These are phyloP conservation scores for Verticillium zaregamsianum DNA, from an alignment of 2,329 filamentous ascomycete species.

Conservation along the genomic window DNA sequence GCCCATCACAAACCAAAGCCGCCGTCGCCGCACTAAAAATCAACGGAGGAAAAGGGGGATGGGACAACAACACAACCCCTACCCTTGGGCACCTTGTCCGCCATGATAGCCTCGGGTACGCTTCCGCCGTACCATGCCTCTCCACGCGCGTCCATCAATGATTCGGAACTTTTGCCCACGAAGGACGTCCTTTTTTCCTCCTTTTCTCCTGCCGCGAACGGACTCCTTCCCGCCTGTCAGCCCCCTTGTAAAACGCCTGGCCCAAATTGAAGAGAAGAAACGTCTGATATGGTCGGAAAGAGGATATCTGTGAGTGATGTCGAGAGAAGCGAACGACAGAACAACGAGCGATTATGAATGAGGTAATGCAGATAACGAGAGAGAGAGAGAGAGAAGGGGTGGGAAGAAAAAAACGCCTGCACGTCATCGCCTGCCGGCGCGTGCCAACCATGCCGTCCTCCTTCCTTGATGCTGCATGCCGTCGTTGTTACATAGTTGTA, in stretches of 20 bases:
- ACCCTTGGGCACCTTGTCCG: not conserved
- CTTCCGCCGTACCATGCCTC: not conserved
- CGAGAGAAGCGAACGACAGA: constrained; percentile 1
- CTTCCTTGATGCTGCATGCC: constrained; percentile 7
- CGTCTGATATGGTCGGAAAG: constrained; percentile 2
- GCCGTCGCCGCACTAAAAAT: not conserved
- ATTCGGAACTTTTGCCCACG: not conserved
- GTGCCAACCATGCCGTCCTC: not conserved
- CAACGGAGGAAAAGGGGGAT: not conserved
- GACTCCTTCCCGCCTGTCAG: constrained; percentile 5
- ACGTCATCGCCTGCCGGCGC: constrained; percentile 6
- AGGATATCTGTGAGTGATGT: constrained; percentile 3
- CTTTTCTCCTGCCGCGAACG: not conserved
- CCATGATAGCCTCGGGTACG: not conserved
- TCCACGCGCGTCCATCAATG: not conserved
- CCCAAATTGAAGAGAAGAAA: not conserved
- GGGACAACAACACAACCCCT: not conserved
- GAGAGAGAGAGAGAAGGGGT: not conserved
- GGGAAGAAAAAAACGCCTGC: constrained; percentile 10
- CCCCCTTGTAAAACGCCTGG: constrained; percentile 9
- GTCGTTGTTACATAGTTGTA: constrained; percentile 12
- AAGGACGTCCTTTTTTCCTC: not conserved
- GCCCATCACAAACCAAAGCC: not conserved
- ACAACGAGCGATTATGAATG: constrained; percentile 11
- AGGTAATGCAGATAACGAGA: constrained; percentile 9